phyloP scores from a whole-genome alignment of 2,329 filamentous ascomycete species.

The Ceratocystis papillata region DNA sequence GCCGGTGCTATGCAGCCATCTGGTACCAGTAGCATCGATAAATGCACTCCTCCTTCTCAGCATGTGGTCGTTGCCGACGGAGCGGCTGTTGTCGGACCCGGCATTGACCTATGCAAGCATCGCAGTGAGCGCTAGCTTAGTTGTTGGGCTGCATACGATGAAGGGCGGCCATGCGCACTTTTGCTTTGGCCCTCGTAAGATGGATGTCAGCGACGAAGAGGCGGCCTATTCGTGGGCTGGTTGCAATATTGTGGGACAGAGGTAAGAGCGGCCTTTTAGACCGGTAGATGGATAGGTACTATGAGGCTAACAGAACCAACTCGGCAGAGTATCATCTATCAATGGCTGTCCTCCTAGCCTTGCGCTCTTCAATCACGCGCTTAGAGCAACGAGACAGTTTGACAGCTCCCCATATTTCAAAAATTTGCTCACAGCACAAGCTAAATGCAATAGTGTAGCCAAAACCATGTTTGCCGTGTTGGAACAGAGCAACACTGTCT shows the following conservation, averaged over 20 bases:
- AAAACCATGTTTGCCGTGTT: slow-evolving; percentile 40
- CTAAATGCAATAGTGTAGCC: slow-evolving; percentile 38
- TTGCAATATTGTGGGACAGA: slow-evolving; percentile 43
- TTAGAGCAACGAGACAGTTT: slow-evolving; percentile 31
- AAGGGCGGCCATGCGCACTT: slow-evolving; percentile 42
- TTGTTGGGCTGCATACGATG: slow-evolving; percentile 44
- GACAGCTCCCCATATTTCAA: slow-evolving; percentile 21
- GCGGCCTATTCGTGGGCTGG: slow-evolving; percentile 44
- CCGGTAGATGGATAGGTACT: neutral
- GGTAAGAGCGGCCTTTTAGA: slow-evolving; percentile 29
- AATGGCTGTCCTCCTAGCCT: slow-evolving; percentile 39
- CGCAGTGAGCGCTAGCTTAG: slow-evolving; percentile 39
- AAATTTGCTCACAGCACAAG: slow-evolving; percentile 15
- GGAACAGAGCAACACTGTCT: slow-evolving; percentile 38
- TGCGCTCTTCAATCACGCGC: slow-evolving; percentile 37
- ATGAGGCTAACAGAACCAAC: slow-evolving; percentile 24
- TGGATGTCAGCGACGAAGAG: slow-evolving; percentile 41
- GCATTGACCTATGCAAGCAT: slow-evolving; percentile 39
- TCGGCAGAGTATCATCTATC: slow-evolving; percentile 33
- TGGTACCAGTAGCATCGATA: slow-evolving; percentile 39
- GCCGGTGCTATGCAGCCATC: slow-evolving; percentile 35
- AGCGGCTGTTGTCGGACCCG: slow-evolving; percentile 43
- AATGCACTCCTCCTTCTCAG: slow-evolving; percentile 44
- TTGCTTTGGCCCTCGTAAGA: slow-evolving; percentile 36
- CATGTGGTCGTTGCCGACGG: slow-evolving; percentile 42